A percentile compares a stretch with the other conserved stretches of the same genome.
phyloP scores from a whole-genome alignment of 2,329 filamentous ascomycete genomes.

The Dactylellina haptotyla region DNA sequence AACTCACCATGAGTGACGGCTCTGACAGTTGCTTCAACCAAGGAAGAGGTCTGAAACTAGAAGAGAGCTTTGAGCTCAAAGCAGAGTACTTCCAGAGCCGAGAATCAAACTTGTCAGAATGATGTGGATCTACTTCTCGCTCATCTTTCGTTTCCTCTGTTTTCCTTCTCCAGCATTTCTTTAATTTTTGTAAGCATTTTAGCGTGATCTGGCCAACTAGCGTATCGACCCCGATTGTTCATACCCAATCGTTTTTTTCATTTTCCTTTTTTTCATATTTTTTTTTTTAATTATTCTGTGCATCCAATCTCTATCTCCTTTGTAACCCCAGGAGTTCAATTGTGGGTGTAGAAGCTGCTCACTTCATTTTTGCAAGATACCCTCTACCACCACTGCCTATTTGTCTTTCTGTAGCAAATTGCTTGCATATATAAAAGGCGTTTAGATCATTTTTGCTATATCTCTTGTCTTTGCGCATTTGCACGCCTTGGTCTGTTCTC shows the following conservation, averaged over 20 bases:
- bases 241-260: not conserved
- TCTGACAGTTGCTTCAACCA: not conserved
- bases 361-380: slow-evolving; percentile 38
- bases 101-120: not conserved
- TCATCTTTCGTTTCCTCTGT: not conserved
- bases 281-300: not conserved
- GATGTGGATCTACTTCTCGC: not conserved
- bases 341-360: slow-evolving; percentile 6
- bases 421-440: slow-evolving; percentile 9
- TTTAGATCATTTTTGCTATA: slow-evolving; percentile 3
- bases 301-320: not conserved
- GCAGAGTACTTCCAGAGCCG: slow-evolving; percentile 24
- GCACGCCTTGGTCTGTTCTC: no score
- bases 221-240: not conserved
- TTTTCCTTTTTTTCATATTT: not conserved
- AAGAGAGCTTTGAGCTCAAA: slow-evolving; percentile 44
- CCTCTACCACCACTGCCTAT: slow-evolving; percentile 8
- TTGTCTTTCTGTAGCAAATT: not conserved
- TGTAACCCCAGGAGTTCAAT: slow-evolving; percentile 17
- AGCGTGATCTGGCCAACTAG: slow-evolving; percentile 2
- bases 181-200: slow-evolving; percentile 11
- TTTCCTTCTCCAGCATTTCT: not conserved
- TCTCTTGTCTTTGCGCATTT: no score
- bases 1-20: slow-evolving; percentile 5
- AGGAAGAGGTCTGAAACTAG: slow-evolving; percentile 44